Percentiles rank a stretch among this genome's conserved stretches.
These are phyloP conservation scores for grape (Vitis vinifera) DNA, from an alignment of 164 flowering plant species.

Conservation along the genomic window DNA sequence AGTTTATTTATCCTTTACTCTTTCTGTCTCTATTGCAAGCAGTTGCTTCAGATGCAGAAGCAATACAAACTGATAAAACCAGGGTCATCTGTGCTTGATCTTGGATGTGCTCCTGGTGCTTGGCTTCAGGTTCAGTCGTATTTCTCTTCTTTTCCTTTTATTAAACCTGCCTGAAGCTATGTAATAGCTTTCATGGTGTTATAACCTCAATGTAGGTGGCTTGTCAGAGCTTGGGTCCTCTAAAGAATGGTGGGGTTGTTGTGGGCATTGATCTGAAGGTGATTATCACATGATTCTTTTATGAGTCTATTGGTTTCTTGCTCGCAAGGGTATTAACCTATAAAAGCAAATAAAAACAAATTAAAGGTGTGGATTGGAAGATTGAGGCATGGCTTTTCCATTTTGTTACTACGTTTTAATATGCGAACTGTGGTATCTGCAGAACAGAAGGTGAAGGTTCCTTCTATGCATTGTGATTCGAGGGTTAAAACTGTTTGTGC, in stretches of 20 bases:
- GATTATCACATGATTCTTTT: background rate
- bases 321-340: too few relatives aligned
- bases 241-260: conserved; percentile 72
- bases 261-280: conserved; percentile 96
- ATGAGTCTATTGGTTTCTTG: too few relatives aligned
- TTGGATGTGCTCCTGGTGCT: conserved; percentile 99
- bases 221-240: conserved; percentile 90
- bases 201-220: conserved; percentile 57
- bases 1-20: background rate
- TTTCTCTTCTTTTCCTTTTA: conserved; percentile 1
- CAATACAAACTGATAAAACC: conserved; percentile 73
- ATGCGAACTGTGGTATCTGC: conserved; percentile 27
- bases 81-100: conserved; percentile 94
- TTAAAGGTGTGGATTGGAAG: too few relatives aligned
- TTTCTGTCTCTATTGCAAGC: conserved; percentile 13
- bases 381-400: background rate
- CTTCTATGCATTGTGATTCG: conserved; percentile 65
- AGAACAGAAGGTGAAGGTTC: conserved; percentile 97
- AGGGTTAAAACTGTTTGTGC: conserved; percentile 85
- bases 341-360: too few relatives aligned
- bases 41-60: conserved; percentile 90
- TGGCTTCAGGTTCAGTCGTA: conserved; percentile 85
- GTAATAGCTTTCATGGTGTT: background rate
- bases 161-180: background rate
- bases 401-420: background rate